phyloP scores from a whole-genome alignment of 345 rosid genomes.

The Aethionema arabicum region DNA sequence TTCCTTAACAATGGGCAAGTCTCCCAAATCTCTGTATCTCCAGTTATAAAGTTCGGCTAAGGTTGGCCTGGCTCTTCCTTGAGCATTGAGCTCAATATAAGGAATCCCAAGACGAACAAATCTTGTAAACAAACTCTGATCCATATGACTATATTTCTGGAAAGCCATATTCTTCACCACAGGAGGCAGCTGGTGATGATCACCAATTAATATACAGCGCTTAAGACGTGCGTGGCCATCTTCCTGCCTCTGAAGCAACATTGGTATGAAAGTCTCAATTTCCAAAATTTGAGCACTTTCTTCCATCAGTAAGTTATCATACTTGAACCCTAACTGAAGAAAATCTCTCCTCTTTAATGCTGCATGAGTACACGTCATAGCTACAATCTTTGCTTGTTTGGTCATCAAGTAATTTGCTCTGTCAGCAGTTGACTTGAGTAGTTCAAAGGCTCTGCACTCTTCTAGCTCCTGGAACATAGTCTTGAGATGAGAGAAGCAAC shows the following conservation, averaged over 20 bases:
- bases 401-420: constrained; percentile 98
- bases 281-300: constrained; percentile 99
- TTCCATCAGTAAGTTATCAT: constrained; percentile 98
- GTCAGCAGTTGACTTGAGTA: constrained; percentile 98
- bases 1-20: constrained; percentile 81
- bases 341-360: constrained; percentile 97
- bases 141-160: constrained; percentile 99
- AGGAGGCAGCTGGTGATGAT: constrained; percentile 99
- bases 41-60: constrained; percentile 93
- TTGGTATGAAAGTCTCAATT: constrained; percentile 98
- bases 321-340: constrained; percentile 95
- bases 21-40: constrained; percentile 97
- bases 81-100: constrained; percentile 98
- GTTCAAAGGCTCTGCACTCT: constrained; percentile 98
- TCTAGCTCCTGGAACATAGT: constrained; percentile 97
- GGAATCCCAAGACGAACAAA: constrained; percentile 98
- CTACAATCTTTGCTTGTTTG: constrained; percentile 98
- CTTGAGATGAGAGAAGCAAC: constrained; percentile 90
- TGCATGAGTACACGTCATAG: constrained; percentile 99
- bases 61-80: constrained; percentile 98
- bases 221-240: constrained; percentile 97
- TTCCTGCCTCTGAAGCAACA: constrained; percentile 98
- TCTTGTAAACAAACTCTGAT: constrained; percentile 97
- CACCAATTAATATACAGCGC: constrained; percentile 96
- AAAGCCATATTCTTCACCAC: constrained; percentile 99